phyloP scores from a whole-genome alignment of 2,329 filamentous ascomycete genomes.

The Aspergillus sojae region DNA sequence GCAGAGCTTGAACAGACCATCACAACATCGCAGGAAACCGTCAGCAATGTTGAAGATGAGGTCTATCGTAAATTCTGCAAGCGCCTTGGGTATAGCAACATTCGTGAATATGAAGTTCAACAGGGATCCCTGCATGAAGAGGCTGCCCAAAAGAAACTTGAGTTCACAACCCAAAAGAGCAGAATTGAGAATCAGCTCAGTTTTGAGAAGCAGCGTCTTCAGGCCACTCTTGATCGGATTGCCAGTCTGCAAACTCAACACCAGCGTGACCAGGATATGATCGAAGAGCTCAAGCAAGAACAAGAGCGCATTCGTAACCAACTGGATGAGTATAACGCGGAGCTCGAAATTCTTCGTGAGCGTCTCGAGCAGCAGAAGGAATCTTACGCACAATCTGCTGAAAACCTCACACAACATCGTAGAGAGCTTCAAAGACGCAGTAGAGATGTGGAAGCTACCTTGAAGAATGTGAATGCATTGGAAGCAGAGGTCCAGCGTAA shows the following conservation, averaged over 20 bases:
- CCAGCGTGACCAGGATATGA: slow-evolving; percentile 67
- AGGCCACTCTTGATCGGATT: slow-evolving; percentile 70
- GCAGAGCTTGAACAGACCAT: slow-evolving; percentile 63
- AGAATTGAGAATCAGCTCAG: slow-evolving; percentile 62
- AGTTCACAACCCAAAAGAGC: slow-evolving; percentile 78
- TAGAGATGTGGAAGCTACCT: slow-evolving; percentile 75
- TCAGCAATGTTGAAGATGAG: slow-evolving; percentile 82
- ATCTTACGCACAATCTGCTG: slow-evolving; percentile 68
- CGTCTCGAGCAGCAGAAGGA: slow-evolving; percentile 69
- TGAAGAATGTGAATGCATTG: slow-evolving; percentile 75
- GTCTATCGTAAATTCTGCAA: slow-evolving; percentile 85
- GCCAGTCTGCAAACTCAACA: slow-evolving; percentile 67
- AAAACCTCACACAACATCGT: slow-evolving; percentile 77
- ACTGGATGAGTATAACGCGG: slow-evolving; percentile 71
- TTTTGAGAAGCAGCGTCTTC: slow-evolving; percentile 71
- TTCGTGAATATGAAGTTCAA: slow-evolving; percentile 89
- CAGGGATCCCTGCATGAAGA: slow-evolving; percentile 93
- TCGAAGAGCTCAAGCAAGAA: slow-evolving; percentile 70
- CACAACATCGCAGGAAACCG: slow-evolving; percentile 61
- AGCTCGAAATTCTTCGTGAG: slow-evolving; percentile 75
- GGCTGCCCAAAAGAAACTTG: slow-evolving; percentile 79
- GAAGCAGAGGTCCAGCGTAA: slow-evolving; percentile 86
- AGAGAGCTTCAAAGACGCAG: slow-evolving; percentile 79
- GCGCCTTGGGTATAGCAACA: slow-evolving; percentile 81
- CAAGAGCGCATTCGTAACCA: slow-evolving; percentile 74